Conservation (phyloP, 1,284 basidiomycete genomes). For the Tausonia pullulans region DNA sequence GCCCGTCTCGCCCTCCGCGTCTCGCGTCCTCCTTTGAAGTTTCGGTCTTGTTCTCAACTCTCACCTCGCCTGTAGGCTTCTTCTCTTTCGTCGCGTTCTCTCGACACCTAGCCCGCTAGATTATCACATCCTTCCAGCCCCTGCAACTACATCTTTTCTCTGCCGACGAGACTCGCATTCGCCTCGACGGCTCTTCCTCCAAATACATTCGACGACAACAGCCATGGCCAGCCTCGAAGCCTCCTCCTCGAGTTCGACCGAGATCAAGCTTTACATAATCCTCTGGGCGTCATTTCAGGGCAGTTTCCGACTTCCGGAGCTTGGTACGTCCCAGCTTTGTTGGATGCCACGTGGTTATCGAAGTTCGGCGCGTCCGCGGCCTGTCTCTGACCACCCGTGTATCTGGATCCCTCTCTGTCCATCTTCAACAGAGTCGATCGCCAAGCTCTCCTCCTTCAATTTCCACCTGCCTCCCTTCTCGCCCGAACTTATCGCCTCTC, state of each 20-base stretch:
- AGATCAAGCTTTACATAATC: constrained; percentile 7
- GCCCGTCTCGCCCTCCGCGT: too few relatives aligned
- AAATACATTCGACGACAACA: too few relatives aligned
- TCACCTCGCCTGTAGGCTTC: too few relatives aligned
- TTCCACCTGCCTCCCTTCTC: constrained; percentile 37
- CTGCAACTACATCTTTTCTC: too few relatives aligned
- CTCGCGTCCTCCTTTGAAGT: too few relatives aligned
- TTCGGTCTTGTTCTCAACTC: too few relatives aligned
- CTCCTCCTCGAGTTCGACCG: not conserved
- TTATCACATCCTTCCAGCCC: too few relatives aligned
- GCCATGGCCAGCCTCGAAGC: not conserved
- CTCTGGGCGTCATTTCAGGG: constrained; percentile 11
- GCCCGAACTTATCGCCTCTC: constrained; percentile 21
- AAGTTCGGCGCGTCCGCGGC: too few relatives aligned
- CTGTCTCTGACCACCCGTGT: not conserved
- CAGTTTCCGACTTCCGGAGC: constrained; percentile 14
- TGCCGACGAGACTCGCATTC: too few relatives aligned
- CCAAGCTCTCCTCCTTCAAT: constrained; percentile 52
- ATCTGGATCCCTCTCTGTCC: not conserved
- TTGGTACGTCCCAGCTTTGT: not conserved
- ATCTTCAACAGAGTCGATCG: constrained; percentile 39
- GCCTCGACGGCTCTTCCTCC: too few relatives aligned
- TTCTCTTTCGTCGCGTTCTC: too few relatives aligned
- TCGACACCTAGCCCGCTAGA: too few relatives aligned
- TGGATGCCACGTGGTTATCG: not conserved